Base-by-base conservation (phyloP, 2,329 filamentous ascomycete species). In the Pyrenochaeta sp. region DNA sequence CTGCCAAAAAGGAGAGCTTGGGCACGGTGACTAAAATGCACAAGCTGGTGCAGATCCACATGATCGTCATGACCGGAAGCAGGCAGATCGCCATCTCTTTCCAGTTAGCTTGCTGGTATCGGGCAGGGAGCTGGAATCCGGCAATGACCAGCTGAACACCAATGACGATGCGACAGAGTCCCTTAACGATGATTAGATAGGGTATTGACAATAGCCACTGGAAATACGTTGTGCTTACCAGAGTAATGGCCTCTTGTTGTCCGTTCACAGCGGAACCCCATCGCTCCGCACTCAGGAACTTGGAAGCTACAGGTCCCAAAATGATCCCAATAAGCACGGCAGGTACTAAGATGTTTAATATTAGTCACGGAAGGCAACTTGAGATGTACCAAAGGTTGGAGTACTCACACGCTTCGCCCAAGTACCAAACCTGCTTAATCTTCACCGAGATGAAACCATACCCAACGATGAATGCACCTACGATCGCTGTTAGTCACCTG, bases 141-240 rank as follows among this genome's bases (percentile, higher is more conserved):
- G 85, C 86, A 57, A 88, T 88, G 36, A 88, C 80, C n/a, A 88
- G 79, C 63, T 89, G 86, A 1, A 88, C 80, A 3, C 86, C 85
- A 54, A 89, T 88, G 57, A 88, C 85, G 28, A 89, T 78, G n/a
- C 86, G 81, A 59, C 81, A 82, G 7, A 88, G 66, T 12, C 82
- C 83, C 71, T 81, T 9, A 8, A 13, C 15, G 43, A 27, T 30
- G 27, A 39, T 15, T 25, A 50, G 25, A 22, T 13, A 32, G 25
- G 36, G 48, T 22, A n/a, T 22, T 15, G 13, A 10, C n/a, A 4
- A 27, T 28, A 8, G 32, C 30, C 50, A 44, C 4, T 8, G 30
- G 22, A 22, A 34, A 9, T 19, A 19, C 19, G 4, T 34, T 7
- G 37, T 27, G 19, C 71, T 37, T 72, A 81, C 80, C 60, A 81